Base-by-base conservation (phyloP, 2,329 filamentous ascomycete species). In the Pyricularia pennisetigena region DNA sequence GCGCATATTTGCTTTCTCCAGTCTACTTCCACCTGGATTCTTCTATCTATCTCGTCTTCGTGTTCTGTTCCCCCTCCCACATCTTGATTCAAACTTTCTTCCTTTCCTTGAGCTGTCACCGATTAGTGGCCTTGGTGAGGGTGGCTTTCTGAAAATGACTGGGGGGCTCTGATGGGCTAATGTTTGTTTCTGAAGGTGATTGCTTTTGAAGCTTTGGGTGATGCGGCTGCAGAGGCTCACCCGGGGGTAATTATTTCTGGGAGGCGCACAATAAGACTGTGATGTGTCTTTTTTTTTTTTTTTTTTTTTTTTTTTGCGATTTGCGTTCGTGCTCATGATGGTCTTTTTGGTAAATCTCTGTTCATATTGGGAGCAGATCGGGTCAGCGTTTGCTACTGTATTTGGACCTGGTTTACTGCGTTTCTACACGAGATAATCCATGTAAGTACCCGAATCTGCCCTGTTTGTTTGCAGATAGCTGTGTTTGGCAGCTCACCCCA, bases 21-120 rank as follows among this genome's bases (percentile, higher is more conserved):
- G 29, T 68, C 65, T 70, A 49, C 68, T 69, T 30, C 29, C 57
- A 62, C 64, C 28, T 67, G 57, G 9, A n/a, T 64, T 64, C 10
- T 14, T 26, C 20, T 63, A 29, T 26, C 28, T 29, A 16, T 12
- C 28, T 63, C 23, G 14, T 63, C 59, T 26, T 63, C 24, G n/a
- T 63, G n/a, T 63, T 63, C 59, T 63, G 9, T 49, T 49, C 41
- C 41, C 41, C 41, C 5, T 49, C 20, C 41, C 41, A 49, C n/a
- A n/a, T 49, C 41, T 49, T n/a, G 41, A 10, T 8, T n/a, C 41
- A n/a, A 7, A 7, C 3, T 49, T 49, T 49, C 41, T 49, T 49
- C 16, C 41, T 49, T n/a, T 20, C 16, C 20, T 49, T 49, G 16
- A 35, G 41, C 6, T 20, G 16, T 1, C 16, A 9, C n/a, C 20